A percentile compares a stretch with the other conserved stretches of the same genome.
phyloP scores from a whole-genome alignment of 2,329 filamentous ascomycete genomes.

The Dactylonectria macrodidyma region DNA sequence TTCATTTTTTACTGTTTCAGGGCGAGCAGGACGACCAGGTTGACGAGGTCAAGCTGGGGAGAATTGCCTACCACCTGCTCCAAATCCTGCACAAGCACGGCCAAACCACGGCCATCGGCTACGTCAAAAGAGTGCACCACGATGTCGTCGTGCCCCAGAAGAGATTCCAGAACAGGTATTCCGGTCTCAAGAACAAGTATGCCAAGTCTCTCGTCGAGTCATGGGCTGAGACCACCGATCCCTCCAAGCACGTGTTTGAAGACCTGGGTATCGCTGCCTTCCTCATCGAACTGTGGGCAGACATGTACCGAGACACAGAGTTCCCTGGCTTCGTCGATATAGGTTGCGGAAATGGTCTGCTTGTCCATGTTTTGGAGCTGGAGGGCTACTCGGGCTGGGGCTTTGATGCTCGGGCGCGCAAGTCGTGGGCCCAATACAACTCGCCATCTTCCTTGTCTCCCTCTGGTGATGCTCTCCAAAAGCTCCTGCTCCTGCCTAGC shows the following conservation, averaged over 20 bases:
- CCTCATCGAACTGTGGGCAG: conserved; percentile 89
- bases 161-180: conserved; percentile 86
- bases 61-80: conserved; percentile 79
- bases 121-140: conserved; percentile 87
- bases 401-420: conserved; percentile 89
- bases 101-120: conserved; percentile 74
- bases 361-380: conserved; percentile 84
- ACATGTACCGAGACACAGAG: conserved; percentile 75
- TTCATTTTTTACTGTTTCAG: conserved; percentile 72
- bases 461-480: conserved; percentile 56
- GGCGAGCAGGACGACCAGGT: conserved; percentile 47
- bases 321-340: conserved; percentile 97
- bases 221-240: conserved; percentile 92
- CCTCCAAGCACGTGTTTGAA: conserved; percentile 94
- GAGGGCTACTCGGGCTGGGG: conserved; percentile 92
- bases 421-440: conserved; percentile 85
- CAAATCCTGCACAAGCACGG: conserved; percentile 81
- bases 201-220: conserved; percentile 77
- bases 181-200: conserved; percentile 83
- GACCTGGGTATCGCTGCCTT: conserved; percentile 93
- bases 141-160: conserved; percentile 85
- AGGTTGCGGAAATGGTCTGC: conserved; percentile 93
- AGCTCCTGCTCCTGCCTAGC: conserved; percentile 65
- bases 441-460: conserved; percentile 44
- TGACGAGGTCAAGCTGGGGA: conserved; percentile 65